Percentiles rank a stretch among this genome's conserved stretches.
phyloP scores from a whole-genome alignment of 768 basidiomycete genomes.

The Leucogyrophana mollusca region DNA sequence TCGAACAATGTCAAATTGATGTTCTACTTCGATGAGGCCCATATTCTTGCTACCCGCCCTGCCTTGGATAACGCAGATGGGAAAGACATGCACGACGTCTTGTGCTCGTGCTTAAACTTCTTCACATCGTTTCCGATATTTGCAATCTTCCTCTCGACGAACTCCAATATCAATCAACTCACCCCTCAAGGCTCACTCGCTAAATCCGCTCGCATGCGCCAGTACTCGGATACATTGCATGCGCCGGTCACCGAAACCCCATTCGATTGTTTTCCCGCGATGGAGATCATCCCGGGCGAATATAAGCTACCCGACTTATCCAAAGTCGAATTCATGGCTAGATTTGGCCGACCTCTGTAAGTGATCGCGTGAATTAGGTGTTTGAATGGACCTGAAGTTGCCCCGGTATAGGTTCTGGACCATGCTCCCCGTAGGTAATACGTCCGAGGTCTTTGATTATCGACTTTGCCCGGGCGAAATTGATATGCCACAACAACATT shows the following conservation, averaged over 20 bases:
- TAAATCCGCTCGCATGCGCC: not conserved
- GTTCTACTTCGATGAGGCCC: constrained; percentile 16
- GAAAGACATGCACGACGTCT: no score
- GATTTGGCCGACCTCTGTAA: constrained; percentile 15
- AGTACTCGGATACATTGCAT: not conserved
- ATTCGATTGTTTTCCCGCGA: constrained; percentile 9
- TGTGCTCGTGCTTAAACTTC: no score
- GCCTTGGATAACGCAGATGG: no score
- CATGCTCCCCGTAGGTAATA: no score
- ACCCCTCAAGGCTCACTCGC: constrained; percentile 2
- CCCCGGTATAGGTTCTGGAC: no score
- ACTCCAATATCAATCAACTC: not conserved
- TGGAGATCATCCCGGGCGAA: not conserved
- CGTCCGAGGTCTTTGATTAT: no score
- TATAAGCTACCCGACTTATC: not conserved
- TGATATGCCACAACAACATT: no score
- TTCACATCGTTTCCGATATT: not conserved
- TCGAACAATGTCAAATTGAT: not conserved
- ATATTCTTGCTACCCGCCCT: not conserved
- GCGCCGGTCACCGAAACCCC: constrained; percentile 14
- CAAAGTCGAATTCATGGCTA: constrained; percentile 6
- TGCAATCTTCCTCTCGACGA: constrained; percentile 11
- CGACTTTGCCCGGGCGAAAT: not conserved
- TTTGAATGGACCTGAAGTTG: constrained; percentile 4
- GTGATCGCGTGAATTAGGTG: not conserved